Evolutionary conservation across 1,284 basidiomycete genomes (phyloP).

Genomic region (Trichosporon sp.): DNA sequence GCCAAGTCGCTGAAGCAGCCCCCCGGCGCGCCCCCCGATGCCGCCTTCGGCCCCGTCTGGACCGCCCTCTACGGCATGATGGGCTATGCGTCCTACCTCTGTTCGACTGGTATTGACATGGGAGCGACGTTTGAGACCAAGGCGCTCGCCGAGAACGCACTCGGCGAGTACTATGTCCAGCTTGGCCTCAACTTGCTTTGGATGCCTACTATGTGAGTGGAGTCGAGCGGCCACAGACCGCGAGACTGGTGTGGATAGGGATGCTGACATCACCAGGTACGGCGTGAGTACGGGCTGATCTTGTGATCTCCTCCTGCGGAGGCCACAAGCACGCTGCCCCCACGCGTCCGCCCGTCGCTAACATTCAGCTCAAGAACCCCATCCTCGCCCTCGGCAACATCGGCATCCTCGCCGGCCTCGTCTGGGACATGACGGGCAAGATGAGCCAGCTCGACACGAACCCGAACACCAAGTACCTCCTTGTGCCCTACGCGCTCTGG

Average conservation of each 20-base stretch:
- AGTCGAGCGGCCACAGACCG: conserved; percentile 52
- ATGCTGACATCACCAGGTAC: not conserved
- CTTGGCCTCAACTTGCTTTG: conserved; percentile 25
- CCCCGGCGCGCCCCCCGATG: conserved; percentile 23
- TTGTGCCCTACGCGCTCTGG: conserved; percentile 65
- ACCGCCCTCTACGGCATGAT: conserved; percentile 60
- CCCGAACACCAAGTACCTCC: conserved; percentile 63
- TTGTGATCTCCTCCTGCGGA: too few species aligned
- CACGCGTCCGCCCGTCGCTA: not conserved
- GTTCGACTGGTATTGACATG: conserved; percentile 63
- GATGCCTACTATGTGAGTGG: conserved; percentile 23
- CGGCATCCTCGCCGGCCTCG: conserved; percentile 59
- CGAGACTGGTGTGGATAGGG: not conserved
- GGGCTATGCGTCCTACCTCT: conserved; percentile 73
- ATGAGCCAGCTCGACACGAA: conserved; percentile 59
- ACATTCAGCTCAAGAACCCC: conserved; percentile 23
- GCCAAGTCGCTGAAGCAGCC: conserved; percentile 26
- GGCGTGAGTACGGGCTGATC: not conserved
- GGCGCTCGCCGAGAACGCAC: not conserved
- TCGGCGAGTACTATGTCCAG: conserved; percentile 27
- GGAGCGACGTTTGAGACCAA: conserved; percentile 9
- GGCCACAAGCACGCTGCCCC: too few species aligned
- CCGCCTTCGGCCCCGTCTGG: conserved; percentile 38
- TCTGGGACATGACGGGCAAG: conserved; percentile 67
- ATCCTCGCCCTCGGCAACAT: conserved; percentile 23